Percentiles rank a stretch among this genome's conserved stretches.
These are phyloP conservation scores for Petrea volubilis DNA, from an alignment of 257 asterid genomes.

Conservation along the genomic window DNA sequence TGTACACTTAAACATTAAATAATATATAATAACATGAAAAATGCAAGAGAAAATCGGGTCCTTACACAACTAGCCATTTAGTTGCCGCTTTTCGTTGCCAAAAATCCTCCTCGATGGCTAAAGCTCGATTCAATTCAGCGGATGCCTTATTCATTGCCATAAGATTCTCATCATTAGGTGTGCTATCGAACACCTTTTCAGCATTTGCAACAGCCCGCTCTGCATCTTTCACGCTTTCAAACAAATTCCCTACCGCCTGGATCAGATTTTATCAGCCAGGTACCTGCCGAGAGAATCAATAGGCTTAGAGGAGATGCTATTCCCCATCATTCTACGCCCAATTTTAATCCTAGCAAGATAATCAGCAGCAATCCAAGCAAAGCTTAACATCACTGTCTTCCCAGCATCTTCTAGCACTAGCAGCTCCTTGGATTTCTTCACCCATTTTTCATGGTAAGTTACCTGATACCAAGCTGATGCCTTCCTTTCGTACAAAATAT, in stretches of 20 bases:
- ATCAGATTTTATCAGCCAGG: conserved; percentile 72
- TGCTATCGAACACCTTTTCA: no score
- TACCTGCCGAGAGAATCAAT: conserved; percentile 70
- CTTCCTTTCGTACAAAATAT: conserved; percentile 59
- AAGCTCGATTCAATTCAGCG: no score
- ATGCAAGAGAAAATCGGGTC: no score
- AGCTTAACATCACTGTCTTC: conserved; percentile 67
- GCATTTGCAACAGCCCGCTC: no score
- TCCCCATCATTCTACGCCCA: conserved; percentile 39
- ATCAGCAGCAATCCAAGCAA: conserved; percentile 97
- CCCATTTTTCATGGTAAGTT: conserved; percentile 68
- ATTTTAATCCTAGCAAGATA: conserved; percentile 79
- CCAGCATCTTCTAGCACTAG: conserved; percentile 40
- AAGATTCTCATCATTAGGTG: no score
- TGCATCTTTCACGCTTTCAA: no score
- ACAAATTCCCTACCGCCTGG: neutral
- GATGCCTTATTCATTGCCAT: no score
- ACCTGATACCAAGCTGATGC: conserved; percentile 96
- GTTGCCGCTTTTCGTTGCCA: no score
- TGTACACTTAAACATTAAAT: no score
- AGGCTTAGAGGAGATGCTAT: conserved; percentile 48
- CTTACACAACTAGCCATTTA: no score
- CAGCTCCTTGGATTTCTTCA: conserved; percentile 46
- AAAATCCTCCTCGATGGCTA: no score
- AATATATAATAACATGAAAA: no score